These are phyloP conservation scores for Amaranthus hypochondriacus DNA, from an alignment of 148 eudicot genomes.

Conservation along the genomic window DNA sequence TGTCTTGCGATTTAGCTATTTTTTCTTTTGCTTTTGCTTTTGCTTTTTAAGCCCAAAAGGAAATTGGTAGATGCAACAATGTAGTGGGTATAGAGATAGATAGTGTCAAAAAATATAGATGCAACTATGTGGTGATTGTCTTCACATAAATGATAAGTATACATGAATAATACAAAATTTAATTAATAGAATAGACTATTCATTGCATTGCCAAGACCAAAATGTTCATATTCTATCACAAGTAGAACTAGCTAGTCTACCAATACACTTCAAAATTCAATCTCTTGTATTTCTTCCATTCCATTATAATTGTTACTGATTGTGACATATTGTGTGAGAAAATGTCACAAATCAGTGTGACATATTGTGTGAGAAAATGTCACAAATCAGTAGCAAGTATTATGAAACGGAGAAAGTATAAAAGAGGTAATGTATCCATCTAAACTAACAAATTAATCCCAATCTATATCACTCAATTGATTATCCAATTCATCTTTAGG, in stretches of 20 bases:
- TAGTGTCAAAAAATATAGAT: no score
- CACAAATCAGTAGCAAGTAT: background rate
- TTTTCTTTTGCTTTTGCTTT: background rate
- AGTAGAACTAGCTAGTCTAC: background rate
- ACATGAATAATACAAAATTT: no score
- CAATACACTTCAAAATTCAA: background rate
- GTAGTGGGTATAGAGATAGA: no score
- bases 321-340: no score
- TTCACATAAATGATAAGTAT: no score
- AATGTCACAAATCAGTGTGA: background rate
- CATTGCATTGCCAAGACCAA: background rate
- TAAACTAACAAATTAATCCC: constrained; percentile 45
- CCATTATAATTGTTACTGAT: no score
- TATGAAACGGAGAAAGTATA: background rate
- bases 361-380: background rate
- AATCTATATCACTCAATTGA: constrained; percentile 60
- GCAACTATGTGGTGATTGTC: no score
- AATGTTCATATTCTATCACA: background rate
- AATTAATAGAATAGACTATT: background rate
- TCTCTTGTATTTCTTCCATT: background rate
- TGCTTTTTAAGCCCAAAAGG: background rate
- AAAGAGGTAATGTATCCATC: constrained; percentile 8
- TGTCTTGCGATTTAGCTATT: background rate
- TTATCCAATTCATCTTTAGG: constrained; percentile 62
- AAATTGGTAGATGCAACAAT: no score